These are phyloP conservation scores for Lolium multiflorum DNA, from an alignment of 176 grass and related monocot genomes.

Conservation along the genomic window DNA sequence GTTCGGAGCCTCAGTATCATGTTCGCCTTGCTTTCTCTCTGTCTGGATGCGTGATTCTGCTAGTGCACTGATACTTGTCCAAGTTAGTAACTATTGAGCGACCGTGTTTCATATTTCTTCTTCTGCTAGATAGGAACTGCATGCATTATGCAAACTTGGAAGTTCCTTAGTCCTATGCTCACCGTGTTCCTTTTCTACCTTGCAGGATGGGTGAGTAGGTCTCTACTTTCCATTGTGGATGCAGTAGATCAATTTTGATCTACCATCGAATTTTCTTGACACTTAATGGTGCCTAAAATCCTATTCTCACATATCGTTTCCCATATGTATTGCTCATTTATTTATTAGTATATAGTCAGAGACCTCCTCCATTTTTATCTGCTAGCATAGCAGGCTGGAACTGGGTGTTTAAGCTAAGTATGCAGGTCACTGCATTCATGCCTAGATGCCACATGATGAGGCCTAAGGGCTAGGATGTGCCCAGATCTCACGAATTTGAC, in stretches of 20 bases:
- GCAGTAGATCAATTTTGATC: neutral
- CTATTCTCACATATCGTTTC: neutral
- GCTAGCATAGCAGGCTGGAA: neutral
- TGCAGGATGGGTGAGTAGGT: constrained; percentile 83
- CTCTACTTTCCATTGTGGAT: constrained; percentile 5
- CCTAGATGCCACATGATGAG: no score
- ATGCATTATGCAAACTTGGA: neutral
- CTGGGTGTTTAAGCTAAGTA: neutral
- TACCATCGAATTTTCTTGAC: constrained; percentile 1
- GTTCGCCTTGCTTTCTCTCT: neutral
- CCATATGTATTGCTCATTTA: neutral
- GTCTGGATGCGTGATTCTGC: no score
- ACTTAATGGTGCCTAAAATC: neutral
- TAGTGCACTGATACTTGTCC: neutral
- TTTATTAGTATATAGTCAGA: neutral
- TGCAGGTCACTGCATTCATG: neutral
- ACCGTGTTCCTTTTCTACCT: neutral
- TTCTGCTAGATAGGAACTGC: neutral
- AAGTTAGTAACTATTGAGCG: neutral
- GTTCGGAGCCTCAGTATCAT: neutral
- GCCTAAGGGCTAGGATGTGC: no score
- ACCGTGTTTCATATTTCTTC: neutral
- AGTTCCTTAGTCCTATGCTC: constrained; percentile 2
- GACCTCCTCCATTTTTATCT: neutral
- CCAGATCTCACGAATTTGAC: no score